These are phyloP conservation scores for Tricholoma flavovirens DNA, from an alignment of 768 basidiomycete species.

Conservation along the genomic window DNA sequence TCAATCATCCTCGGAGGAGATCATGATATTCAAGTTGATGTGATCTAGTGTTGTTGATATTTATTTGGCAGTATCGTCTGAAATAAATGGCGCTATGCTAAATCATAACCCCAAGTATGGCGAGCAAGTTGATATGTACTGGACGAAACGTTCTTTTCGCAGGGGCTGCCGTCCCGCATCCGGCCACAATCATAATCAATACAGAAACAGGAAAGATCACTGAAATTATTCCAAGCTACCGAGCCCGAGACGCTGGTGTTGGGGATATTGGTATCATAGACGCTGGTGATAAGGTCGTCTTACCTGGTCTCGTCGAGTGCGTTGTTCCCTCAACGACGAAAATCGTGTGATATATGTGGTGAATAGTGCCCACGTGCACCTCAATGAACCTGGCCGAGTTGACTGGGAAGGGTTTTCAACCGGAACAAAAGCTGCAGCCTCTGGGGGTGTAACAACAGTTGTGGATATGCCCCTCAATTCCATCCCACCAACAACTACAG, in stretches of 20 bases:
- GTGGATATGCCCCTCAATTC: slow-evolving; percentile 99
- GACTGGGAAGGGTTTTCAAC: slow-evolving; percentile 94
- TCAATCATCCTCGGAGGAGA: too few relatives aligned
- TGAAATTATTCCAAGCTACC: slow-evolving; percentile 34
- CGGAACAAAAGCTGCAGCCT: slow-evolving; percentile 84
- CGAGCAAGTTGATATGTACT: slow-evolving; percentile 27
- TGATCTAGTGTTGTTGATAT: too few relatives aligned
- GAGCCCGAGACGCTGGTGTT: slow-evolving; percentile 20
- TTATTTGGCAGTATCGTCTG: neutral
- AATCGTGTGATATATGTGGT: slow-evolving; percentile 3
- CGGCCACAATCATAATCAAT: slow-evolving; percentile 65
- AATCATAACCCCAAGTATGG: too few relatives aligned
- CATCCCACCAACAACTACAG: slow-evolving; percentile 91
- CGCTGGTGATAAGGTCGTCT: slow-evolving; percentile 50
- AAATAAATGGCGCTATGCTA: too few relatives aligned
- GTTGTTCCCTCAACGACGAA: slow-evolving; percentile 20
- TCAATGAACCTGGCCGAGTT: slow-evolving; percentile 90
- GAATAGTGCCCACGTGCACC: slow-evolving; percentile 80
- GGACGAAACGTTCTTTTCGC: slow-evolving; percentile 58
- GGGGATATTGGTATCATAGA: slow-evolving; percentile 38
- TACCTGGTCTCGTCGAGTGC: slow-evolving; percentile 82
- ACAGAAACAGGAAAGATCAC: slow-evolving; percentile 53
- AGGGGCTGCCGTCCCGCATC: slow-evolving; percentile 36
- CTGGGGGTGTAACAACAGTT: slow-evolving; percentile 92
- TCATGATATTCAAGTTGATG: too few relatives aligned